Evolutionary conservation across 345 rosid species (phyloP).

Genomic region (Rhodamnia argentea): DNA sequence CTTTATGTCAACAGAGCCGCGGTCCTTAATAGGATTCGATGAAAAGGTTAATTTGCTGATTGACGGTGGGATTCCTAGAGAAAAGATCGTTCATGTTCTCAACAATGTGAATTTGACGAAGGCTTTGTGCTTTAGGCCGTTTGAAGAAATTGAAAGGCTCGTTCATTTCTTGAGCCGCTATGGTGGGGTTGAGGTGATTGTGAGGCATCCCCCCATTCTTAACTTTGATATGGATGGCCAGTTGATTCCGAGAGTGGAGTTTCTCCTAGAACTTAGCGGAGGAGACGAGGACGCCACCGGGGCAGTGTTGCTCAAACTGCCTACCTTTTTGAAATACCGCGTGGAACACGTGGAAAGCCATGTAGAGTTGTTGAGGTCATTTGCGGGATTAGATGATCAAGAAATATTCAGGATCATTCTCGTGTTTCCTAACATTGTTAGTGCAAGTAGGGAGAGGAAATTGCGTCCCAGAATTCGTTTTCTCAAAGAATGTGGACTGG

Average conservation of each 20-base stretch:
- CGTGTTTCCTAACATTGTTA: constrained; percentile 53
- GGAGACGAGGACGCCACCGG: constrained; percentile 53
- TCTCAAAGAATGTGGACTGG: constrained; percentile 63
- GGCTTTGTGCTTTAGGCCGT: constrained; percentile 42
- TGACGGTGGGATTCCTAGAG: constrained; percentile 31
- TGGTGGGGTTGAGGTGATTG: constrained; percentile 41
- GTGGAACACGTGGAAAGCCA: constrained; percentile 45
- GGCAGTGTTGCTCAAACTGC: constrained; percentile 42
- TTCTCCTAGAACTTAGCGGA: constrained; percentile 52
- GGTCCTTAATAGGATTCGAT: constrained; percentile 33
- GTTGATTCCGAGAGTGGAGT: constrained; percentile 48
- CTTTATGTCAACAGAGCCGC: constrained; percentile 31
- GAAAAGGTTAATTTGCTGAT: constrained; percentile 19
- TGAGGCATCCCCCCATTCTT: constrained; percentile 46
- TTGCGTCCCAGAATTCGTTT: constrained; percentile 52
- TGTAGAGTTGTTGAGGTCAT: constrained; percentile 45
- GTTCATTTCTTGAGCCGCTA: constrained; percentile 42
- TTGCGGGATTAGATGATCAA: constrained; percentile 44
- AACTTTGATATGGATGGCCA: constrained; percentile 52
- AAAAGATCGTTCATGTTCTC: constrained; percentile 44
- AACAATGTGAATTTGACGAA: constrained; percentile 49
- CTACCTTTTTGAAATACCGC: constrained; percentile 47
- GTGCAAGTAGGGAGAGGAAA: constrained; percentile 63
- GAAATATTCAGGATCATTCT: constrained; percentile 59
- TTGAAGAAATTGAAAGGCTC: constrained; percentile 49